phyloP scores from a whole-genome alignment of 768 basidiomycete species.

The Chalciporus pseudorubinellus region DNA sequence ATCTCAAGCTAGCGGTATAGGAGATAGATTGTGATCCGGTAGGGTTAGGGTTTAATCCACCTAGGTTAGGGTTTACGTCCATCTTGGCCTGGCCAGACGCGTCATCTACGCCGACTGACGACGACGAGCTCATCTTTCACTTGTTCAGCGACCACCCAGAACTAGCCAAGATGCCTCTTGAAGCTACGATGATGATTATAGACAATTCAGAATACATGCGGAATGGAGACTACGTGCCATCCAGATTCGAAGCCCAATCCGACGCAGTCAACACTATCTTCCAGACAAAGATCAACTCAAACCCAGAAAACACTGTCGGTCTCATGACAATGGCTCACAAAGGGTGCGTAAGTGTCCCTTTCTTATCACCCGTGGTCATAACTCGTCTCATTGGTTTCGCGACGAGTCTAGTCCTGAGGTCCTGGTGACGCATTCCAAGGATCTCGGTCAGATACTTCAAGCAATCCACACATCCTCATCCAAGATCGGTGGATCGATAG shows the following conservation, averaged over 20 bases:
- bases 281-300: conserved; percentile 90
- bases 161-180: conserved; percentile 75
- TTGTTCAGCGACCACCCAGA: neutral
- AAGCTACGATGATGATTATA: conserved; percentile 96
- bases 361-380: neutral
- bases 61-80: conserved; percentile 19
- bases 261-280: conserved; percentile 91
- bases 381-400: neutral
- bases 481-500: conserved; percentile 77
- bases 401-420: conserved; percentile 74
- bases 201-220: conserved; percentile 99
- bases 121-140: conserved; percentile 5
- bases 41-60: conserved; percentile 11
- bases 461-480: conserved; percentile 69
- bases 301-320: conserved; percentile 97
- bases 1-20: no score
- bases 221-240: conserved; percentile 87
- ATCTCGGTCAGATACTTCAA: conserved; percentile 86
- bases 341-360: conserved; percentile 52
- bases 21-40: no score
- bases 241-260: conserved; percentile 85
- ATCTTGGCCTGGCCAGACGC: conserved; percentile 16
- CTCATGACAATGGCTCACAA: conserved; percentile 99
- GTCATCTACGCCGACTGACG: conserved; percentile 22
- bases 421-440: conserved; percentile 92